These are phyloP conservation scores for Nitzschia sp. DNA, from an alignment of 108 stramenopile species.

Conservation along the genomic window DNA sequence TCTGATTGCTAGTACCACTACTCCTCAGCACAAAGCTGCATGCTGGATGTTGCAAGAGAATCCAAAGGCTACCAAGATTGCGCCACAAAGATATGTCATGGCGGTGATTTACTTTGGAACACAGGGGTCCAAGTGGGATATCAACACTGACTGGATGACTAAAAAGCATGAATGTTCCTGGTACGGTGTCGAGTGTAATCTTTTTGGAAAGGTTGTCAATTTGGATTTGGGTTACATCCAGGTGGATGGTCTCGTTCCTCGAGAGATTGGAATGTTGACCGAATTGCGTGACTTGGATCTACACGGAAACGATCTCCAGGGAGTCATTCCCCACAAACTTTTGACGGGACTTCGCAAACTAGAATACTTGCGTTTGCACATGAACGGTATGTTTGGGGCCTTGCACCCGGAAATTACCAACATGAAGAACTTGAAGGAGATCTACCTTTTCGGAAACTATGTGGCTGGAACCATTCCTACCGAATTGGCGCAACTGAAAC, in stretches of 20 bases:
- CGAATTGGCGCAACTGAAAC: conserved; percentile 42
- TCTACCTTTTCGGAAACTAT: conserved; percentile 60
- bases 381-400: conserved; percentile 67
- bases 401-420: conserved; percentile 46
- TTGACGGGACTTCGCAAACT: conserved; percentile 34
- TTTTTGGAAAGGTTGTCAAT: conserved; percentile 26
- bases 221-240: conserved; percentile 56
- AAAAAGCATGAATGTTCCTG: conserved; percentile 50
- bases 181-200: conserved; percentile 58
- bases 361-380: conserved; percentile 52
- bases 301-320: conserved; percentile 56
- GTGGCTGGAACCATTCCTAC: conserved; percentile 53
- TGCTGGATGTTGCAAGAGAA: conserved; percentile 56
- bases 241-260: conserved; percentile 50
- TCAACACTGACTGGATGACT: conserved; percentile 49
- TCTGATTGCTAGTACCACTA: conserved; percentile 6
- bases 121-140: conserved; percentile 45
- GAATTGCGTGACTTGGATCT: conserved; percentile 53
- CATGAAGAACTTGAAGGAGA: conserved; percentile 43
- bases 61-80: conserved; percentile 16
- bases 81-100: conserved; percentile 50
- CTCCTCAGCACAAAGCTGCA: conserved; percentile 53
- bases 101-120: conserved; percentile 49
- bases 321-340: conserved; percentile 52
- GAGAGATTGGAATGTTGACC: conserved; percentile 48